Evolutionary conservation across 768 basidiomycete species (phyloP), one percentile per base, ranked within the genome.

Genomic region (Hericium rajendrae): DNA sequence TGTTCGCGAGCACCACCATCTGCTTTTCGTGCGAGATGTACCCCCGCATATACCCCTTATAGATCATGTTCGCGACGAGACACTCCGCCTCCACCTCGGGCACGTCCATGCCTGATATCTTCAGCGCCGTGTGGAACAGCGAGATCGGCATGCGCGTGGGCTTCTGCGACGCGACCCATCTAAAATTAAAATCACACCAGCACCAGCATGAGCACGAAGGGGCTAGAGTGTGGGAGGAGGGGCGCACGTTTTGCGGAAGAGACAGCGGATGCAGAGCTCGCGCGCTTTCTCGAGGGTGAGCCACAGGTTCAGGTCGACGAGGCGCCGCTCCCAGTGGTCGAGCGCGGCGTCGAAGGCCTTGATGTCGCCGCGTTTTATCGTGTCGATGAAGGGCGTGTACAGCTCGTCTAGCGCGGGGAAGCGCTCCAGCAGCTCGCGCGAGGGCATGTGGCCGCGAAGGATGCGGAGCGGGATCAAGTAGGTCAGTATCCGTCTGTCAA

Each of bases 1-100:
- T 78, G 60, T 81, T 80, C 1, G 91, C 85, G 48, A 97, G 70
- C 5, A 99, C 97, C 4, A 97, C 91, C 82, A 88, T 91, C 73
- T 91, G 88, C 70, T 89, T 90, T 67, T 90, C 91, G 66, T 99
- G 97, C 52, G 92, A 93, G 65, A 99, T 94, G 71, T 98, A 99
- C 9, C 97, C 97, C 53, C 89, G 81, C 72, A 98, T 86, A 69
- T 85, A 91, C 18, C 89, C 90, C 73, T 86, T 91, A 74, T 87
- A 93, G 48, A 98, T 89, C 90, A 95, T 88, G 68, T 94, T 94
- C 28, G 94, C 93, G 8, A 97, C 83, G 53, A 94, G 79, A 69
- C 94, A 97, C 70, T 97, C 94, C 2, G 91, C 90, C 69, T 95
- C 94, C 62, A 89, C 93, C 59, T 76, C 67, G 8, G 83, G 76